phyloP scores from a whole-genome alignment of 805 yeast species.

The Kodamaea fukazawae region DNA sequence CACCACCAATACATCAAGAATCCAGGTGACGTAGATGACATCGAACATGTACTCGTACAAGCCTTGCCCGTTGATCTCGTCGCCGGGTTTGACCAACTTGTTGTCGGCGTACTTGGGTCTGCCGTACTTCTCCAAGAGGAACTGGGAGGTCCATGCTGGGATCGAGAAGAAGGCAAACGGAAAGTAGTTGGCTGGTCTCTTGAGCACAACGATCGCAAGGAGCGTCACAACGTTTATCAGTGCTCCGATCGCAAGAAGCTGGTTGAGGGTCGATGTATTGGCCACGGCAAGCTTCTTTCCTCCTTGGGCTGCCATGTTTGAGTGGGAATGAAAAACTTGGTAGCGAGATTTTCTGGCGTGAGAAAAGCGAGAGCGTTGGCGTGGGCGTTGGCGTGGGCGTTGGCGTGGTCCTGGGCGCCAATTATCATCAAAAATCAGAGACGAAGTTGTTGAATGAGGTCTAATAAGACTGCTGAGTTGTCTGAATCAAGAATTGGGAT shows the following conservation, averaged over 20 bases:
- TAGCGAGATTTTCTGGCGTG: too few relatives aligned
- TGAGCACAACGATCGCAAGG: constrained; percentile 25
- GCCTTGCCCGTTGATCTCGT: constrained; percentile 60
- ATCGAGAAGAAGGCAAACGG: constrained; percentile 36
- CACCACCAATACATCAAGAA: constrained; percentile 52
- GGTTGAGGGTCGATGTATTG: constrained; percentile 37
- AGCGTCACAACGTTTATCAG: constrained; percentile 35
- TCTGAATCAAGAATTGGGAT: too few relatives aligned
- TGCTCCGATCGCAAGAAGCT: constrained; percentile 37
- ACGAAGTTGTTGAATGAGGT: too few relatives aligned
- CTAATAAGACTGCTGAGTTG: too few relatives aligned
- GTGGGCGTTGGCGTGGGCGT: too few relatives aligned
- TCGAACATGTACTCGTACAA: constrained; percentile 74
- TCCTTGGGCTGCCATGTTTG: constrained; percentile 55
- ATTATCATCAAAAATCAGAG: too few relatives aligned
- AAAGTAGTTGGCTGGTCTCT: constrained; percentile 46
- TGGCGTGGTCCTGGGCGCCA: too few relatives aligned
- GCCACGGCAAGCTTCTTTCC: constrained; percentile 50
- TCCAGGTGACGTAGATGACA: constrained; percentile 61
- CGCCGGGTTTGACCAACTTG: constrained; percentile 53
- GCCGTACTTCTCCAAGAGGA: constrained; percentile 56
- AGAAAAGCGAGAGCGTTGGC: too few relatives aligned
- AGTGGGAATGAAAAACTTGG: neutral
- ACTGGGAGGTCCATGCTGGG: constrained; percentile 45
- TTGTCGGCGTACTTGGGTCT: constrained; percentile 52